Conservation (phyloP, 2,329 filamentous ascomycete genomes). For the Hypocrella siamensis region DNA sequence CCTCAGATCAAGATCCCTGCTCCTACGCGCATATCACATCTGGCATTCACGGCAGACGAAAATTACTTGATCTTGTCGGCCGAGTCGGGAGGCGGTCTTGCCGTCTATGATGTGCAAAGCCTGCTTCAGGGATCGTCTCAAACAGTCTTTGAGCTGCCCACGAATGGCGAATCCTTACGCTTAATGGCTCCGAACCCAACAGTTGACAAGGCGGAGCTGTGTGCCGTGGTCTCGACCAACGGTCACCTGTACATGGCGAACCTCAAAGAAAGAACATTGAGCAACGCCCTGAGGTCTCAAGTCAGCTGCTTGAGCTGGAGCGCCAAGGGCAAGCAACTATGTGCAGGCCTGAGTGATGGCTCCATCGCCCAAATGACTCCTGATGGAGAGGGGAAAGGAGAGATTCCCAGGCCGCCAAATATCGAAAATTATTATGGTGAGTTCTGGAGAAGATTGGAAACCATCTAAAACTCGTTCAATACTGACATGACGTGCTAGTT, state of each 20-base stretch:
- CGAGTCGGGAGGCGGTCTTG: constrained; percentile 65
- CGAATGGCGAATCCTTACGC: constrained; percentile 59
- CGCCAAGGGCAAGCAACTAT: constrained; percentile 78
- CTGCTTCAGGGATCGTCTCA: constrained; percentile 51
- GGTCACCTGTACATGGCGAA: constrained; percentile 78
- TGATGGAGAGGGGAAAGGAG: constrained; percentile 58
- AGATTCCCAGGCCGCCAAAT: constrained; percentile 62
- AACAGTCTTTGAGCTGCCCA: constrained; percentile 59
- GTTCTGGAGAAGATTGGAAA: no score
- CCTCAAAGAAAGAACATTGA: constrained; percentile 51
- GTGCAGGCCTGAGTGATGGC: constrained; percentile 72
- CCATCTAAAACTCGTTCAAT: no score
- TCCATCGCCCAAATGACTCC: constrained; percentile 71
- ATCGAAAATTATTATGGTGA: constrained; percentile 47
- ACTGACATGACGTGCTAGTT: constrained; percentile 27
- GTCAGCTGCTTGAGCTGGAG: constrained; percentile 88
- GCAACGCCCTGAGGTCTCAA: constrained; percentile 48
- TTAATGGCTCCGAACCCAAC: constrained; percentile 69
- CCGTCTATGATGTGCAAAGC: constrained; percentile 62
- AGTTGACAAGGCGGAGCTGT: constrained; percentile 53
- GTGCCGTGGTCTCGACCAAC: constrained; percentile 64
- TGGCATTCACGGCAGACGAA: constrained; percentile 85
- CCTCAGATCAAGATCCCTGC: constrained; percentile 61
- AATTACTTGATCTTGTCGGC: constrained; percentile 69
- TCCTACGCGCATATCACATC: constrained; percentile 65